Evolutionary conservation across 1,284 basidiomycete genomes (phyloP).

Genomic region (Exobasidium rhododendri): DNA sequence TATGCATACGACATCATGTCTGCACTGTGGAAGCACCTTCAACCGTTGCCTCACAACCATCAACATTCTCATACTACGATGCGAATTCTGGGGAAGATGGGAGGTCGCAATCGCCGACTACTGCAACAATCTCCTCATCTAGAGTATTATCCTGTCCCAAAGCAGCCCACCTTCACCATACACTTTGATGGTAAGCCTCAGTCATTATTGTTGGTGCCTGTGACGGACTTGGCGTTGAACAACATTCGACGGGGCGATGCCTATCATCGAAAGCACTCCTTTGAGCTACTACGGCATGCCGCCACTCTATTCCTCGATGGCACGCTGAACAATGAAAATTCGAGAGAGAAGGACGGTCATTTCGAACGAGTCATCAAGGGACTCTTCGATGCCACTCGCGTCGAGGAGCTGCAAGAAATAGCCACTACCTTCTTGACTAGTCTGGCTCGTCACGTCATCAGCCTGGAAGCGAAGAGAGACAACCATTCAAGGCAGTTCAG

Average conservation of each 20-base stretch:
- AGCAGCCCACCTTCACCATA: conserved; percentile 10
- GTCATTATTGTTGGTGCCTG: conserved; percentile 69
- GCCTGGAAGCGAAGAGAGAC: conserved; percentile 56
- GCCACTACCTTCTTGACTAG: conserved; percentile 69
- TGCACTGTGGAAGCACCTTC: conserved; percentile 65
- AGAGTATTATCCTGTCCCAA: conserved; percentile 59
- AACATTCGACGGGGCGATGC: conserved; percentile 65
- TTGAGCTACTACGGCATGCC: conserved; percentile 73
- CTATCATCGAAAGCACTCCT: conserved; percentile 71
- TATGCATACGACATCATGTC: conserved; percentile 78
- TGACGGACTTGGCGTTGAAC: conserved; percentile 69
- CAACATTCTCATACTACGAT: conserved; percentile 91
- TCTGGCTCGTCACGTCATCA: conserved; percentile 68
- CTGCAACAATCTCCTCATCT: conserved; percentile 77
- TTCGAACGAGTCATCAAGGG: conserved; percentile 69
- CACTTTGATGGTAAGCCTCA: conserved; percentile 52
- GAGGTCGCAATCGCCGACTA: conserved; percentile 80
- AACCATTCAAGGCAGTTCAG: conserved; percentile 59
- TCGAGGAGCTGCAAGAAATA: conserved; percentile 68
- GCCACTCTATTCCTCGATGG: conserved; percentile 72
- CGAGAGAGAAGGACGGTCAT: conserved; percentile 71
- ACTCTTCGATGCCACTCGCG: conserved; percentile 72
- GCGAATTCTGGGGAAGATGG: conserved; percentile 93
- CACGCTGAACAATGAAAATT: conserved; percentile 55
- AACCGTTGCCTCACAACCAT: conserved; percentile 85